A percentile compares a stretch with the other conserved stretches of the same genome.
phyloP scores from a whole-genome alignment of 2,329 filamentous ascomycete genomes.

The Cladosporium colombiae region DNA sequence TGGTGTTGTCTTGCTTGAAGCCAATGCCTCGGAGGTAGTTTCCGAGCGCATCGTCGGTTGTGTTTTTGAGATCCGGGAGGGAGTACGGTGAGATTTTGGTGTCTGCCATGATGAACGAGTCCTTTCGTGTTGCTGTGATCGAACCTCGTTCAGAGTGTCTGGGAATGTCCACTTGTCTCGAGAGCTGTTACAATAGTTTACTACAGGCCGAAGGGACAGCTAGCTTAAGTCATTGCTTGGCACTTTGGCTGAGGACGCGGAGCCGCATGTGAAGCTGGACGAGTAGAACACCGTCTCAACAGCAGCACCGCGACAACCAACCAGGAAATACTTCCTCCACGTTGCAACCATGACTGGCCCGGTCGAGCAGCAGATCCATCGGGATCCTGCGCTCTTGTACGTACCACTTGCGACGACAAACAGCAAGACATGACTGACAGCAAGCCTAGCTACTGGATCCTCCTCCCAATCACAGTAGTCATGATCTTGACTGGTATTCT shows the following conservation, averaged over 20 bases:
- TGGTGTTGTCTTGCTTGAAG: conserved; percentile 78
- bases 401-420: conserved; percentile 38
- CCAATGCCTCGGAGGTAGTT: conserved; percentile 89
- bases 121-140: neutral
- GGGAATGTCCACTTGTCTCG: neutral
- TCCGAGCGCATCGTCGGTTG: conserved; percentile 88
- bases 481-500: conserved; percentile 97
- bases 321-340: conserved; percentile 1
- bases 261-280: conserved; percentile 15
- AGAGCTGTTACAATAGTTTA: neutral
- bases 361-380: conserved; percentile 89
- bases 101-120: conserved; percentile 31
- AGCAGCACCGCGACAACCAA: neutral
- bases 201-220: neutral
- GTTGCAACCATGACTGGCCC: conserved; percentile 70
- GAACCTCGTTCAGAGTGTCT: neutral
- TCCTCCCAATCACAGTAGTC: conserved; percentile 94
- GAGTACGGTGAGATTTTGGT: conserved; percentile 39
- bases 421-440: conserved; percentile 5
- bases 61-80: conserved; percentile 85
- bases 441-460: conserved; percentile 85
- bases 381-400: conserved; percentile 98
- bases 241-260: neutral
- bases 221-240: conserved; percentile 14
- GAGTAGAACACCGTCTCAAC: neutral